phyloP scores from a whole-genome alignment of 768 basidiomycete species.

The Boletus tylopilopsis region DNA sequence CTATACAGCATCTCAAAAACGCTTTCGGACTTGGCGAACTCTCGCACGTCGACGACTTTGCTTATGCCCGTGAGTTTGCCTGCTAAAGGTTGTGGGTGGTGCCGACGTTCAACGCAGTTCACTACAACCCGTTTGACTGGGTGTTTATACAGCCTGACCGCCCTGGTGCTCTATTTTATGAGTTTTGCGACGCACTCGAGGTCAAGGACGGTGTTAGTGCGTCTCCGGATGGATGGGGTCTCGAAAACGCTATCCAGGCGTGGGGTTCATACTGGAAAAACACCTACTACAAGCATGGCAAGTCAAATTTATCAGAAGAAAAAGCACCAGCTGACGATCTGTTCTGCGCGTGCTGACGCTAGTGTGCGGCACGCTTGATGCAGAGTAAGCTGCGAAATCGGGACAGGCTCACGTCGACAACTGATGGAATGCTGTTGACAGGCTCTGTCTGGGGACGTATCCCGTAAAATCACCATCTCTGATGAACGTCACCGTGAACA shows the following conservation, averaged over 20 bases:
- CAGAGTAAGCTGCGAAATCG: neutral
- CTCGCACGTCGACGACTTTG: constrained; percentile 64
- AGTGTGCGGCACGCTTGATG: constrained; percentile 43
- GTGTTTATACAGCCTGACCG: constrained; percentile 58
- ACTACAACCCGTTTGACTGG: constrained; percentile 64
- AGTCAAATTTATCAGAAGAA: constrained; percentile 21
- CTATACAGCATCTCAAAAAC: constrained; percentile 53
- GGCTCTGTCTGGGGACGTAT: constrained; percentile 42
- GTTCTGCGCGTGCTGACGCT: neutral
- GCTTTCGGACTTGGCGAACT: constrained; percentile 55
- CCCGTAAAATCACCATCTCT: constrained; percentile 38
- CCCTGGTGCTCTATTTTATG: constrained; percentile 33
- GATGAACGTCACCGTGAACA: constrained; percentile 54
- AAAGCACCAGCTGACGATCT: neutral
- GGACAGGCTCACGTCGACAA: no score
- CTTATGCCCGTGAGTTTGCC: constrained; percentile 45
- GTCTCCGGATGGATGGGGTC: constrained; percentile 52
- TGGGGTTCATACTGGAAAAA: constrained; percentile 60
- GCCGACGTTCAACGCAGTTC: constrained; percentile 34
- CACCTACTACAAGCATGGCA: constrained; percentile 44
- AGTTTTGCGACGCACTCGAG: constrained; percentile 40
- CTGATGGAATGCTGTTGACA: no score
- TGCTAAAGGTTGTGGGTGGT: neutral
- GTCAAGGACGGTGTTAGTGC: constrained; percentile 41
- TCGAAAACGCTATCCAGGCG: constrained; percentile 53